Percentiles rank a stretch among this genome's conserved stretches.
Conservation (phyloP, 2,329 filamentous ascomycete genomes). For the Botrytis porri region DNA sequence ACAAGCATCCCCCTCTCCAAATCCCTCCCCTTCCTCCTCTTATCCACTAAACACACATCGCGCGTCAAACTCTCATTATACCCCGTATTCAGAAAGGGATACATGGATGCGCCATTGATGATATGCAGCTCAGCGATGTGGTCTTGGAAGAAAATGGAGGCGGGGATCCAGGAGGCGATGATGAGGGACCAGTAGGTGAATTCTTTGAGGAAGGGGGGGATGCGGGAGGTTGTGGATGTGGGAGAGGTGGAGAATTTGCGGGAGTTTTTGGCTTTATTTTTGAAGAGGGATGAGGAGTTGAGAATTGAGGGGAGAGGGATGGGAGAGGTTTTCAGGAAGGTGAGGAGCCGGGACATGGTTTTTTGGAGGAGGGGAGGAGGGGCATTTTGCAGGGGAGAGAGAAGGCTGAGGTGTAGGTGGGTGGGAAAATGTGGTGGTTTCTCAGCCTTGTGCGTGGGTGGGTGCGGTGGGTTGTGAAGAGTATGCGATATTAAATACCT, state of each 20-base stretch:
- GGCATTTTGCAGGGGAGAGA: not conserved
- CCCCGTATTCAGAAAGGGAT: conserved; percentile 69
- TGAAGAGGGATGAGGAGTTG: not conserved
- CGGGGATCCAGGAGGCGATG: conserved; percentile 60
- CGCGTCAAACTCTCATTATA: conserved; percentile 53
- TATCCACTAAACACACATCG: conserved; percentile 58
- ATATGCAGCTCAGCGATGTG: conserved; percentile 57
- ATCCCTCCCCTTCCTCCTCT: conserved; percentile 55
- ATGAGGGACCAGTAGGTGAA: conserved; percentile 49
- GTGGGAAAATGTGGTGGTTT: not conserved
- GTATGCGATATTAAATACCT: too few species aligned
- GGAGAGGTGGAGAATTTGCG: not conserved
- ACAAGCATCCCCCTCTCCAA: conserved; percentile 72
- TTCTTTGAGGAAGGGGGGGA: conserved; percentile 31
- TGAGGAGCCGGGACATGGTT: not conserved
- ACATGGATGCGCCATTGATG: conserved; percentile 68
- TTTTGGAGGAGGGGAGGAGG: not conserved
- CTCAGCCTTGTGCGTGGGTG: not conserved
- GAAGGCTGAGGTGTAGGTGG: not conserved
- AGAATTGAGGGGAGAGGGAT: not conserved
- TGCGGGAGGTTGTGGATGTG: not conserved
- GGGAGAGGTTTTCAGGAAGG: not conserved
- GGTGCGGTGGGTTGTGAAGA: not conserved
- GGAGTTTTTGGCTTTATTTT: not conserved
- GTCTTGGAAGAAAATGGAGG: conserved; percentile 58